A percentile compares a stretch with the other conserved stretches of the same genome.
Conservation (phyloP, 345 rosid species). For the Eucalyptus coolabah region DNA sequence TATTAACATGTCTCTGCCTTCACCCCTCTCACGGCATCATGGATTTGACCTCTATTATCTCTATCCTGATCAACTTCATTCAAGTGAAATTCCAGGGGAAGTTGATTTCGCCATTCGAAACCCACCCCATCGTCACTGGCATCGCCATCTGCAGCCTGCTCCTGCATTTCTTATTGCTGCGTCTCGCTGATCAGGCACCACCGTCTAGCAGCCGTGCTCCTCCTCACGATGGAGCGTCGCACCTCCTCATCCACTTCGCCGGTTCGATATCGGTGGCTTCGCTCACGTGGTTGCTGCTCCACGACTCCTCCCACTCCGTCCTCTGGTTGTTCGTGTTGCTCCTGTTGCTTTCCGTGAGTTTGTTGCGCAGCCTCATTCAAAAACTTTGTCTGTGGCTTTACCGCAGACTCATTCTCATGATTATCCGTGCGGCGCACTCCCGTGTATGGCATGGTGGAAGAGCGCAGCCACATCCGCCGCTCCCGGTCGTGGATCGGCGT, state of each 20-base stretch:
- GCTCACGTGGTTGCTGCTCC: background rate
- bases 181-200: too few relatives aligned
- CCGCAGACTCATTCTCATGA: background rate
- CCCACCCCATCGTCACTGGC: too few relatives aligned
- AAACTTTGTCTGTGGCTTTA: background rate
- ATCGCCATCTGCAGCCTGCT: background rate
- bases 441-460: background rate
- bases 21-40: too few relatives aligned
- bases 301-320: background rate
- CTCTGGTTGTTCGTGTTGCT: background rate
- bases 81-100: too few relatives aligned
- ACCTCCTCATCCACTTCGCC: rapidly evolving
- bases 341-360: background rate
- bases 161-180: background rate
- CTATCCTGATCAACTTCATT: too few relatives aligned
- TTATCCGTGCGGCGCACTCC: rapidly evolving
- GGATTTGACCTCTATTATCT: too few relatives aligned
- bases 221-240: background rate
- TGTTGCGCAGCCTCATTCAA: rapidly evolving
- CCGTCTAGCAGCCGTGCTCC: too few relatives aligned
- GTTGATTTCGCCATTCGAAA: too few relatives aligned
- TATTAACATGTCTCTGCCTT: too few relatives aligned
- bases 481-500: background rate
- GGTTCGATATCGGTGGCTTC: background rate
- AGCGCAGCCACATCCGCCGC: too few relatives aligned